Evolutionary conservation across 2,329 filamentous ascomycete species (phyloP).

Genomic region (Herpotrichia juniperi): DNA sequence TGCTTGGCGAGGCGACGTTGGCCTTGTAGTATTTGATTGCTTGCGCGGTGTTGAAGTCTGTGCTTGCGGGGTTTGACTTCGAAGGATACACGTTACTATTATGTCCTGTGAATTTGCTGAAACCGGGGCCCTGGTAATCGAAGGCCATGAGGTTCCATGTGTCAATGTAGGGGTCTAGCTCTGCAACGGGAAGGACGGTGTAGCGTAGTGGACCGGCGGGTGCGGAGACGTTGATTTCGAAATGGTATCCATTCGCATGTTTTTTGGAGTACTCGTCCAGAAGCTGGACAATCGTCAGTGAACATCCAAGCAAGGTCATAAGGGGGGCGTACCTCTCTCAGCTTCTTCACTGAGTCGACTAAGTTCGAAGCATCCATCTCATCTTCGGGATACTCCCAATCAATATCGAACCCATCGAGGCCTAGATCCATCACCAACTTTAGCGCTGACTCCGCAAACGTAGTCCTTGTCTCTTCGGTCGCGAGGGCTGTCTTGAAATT

Average conservation of each 20-base stretch:
- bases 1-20: slow-evolving; percentile 21
- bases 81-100: slow-evolving; percentile 33
- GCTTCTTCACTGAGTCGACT: slow-evolving; percentile 42
- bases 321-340: slow-evolving; percentile 35
- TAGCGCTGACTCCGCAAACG: slow-evolving; percentile 73
- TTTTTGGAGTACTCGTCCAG: slow-evolving; percentile 46
- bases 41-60: slow-evolving; percentile 35
- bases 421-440: slow-evolving; percentile 80
- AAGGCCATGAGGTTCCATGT: slow-evolving; percentile 69
- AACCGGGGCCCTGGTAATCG: slow-evolving; percentile 70
- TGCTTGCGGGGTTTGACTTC: slow-evolving; percentile 21
- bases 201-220: slow-evolving; percentile 51
- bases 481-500: slow-evolving; percentile 77
- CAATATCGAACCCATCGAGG: slow-evolving; percentile 60
- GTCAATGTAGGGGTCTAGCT: slow-evolving; percentile 52
- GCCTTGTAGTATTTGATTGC: slow-evolving; percentile 33
- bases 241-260: slow-evolving; percentile 47
- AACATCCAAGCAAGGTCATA: background rate
- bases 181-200: slow-evolving; percentile 41
- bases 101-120: slow-evolving; percentile 70
- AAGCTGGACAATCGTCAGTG: slow-evolving; percentile 29
- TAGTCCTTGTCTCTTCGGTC: slow-evolving; percentile 64
- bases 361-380: slow-evolving; percentile 44
- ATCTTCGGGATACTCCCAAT: slow-evolving; percentile 53
- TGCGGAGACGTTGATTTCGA: slow-evolving; percentile 51